Evolutionary conservation across 1,139 yeast genomes (phyloP).

Genomic region (Schizosaccharomyces versatilis): DNA sequence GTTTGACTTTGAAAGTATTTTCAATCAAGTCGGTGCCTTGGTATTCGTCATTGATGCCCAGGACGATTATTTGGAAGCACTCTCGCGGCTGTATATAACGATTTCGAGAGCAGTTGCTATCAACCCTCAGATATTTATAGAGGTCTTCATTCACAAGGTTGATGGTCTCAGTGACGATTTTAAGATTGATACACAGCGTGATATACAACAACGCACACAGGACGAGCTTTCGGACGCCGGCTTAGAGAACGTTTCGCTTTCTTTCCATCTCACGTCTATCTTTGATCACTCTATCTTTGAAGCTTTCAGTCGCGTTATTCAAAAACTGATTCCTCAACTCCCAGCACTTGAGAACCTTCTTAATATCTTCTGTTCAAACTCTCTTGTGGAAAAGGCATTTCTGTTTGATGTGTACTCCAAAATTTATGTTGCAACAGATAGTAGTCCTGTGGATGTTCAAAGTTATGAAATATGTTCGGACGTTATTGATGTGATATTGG

Average conservation of each 20-base stretch:
- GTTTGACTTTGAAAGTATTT: slow-evolving; percentile 55
- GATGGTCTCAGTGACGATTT: slow-evolving; percentile 90
- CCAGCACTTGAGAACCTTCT: slow-evolving; percentile 75
- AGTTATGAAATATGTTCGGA: slow-evolving; percentile 94
- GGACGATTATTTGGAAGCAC: slow-evolving; percentile 81
- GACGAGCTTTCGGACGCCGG: slow-evolving; percentile 82
- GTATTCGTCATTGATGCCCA: slow-evolving; percentile 88
- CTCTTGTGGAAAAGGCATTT: slow-evolving; percentile 79
- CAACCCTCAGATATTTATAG: slow-evolving; percentile 70
- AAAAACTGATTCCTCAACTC: slow-evolving; percentile 68
- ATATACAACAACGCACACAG: slow-evolving; percentile 85
- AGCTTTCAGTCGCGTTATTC: slow-evolving; percentile 82
- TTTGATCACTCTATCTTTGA: slow-evolving; percentile 92
- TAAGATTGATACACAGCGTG: slow-evolving; percentile 65
- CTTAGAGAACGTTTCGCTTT: slow-evolving; percentile 71
- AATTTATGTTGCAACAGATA: slow-evolving; percentile 86
- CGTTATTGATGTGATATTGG: slow-evolving; percentile 82
- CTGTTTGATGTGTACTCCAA: slow-evolving; percentile 83
- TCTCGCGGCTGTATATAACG: slow-evolving; percentile 70
- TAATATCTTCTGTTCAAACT: slow-evolving; percentile 59
- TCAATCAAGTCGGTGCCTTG: slow-evolving; percentile 72
- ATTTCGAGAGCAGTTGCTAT: slow-evolving; percentile 72
- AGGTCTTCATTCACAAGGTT: slow-evolving; percentile 80
- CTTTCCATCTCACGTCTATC: slow-evolving; percentile 77
- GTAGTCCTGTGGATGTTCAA: slow-evolving; percentile 84